A percentile compares a stretch with the other conserved stretches of the same genome.
phyloP scores from a whole-genome alignment of 2,329 filamentous ascomycete genomes.

The Saccharata proteae region DNA sequence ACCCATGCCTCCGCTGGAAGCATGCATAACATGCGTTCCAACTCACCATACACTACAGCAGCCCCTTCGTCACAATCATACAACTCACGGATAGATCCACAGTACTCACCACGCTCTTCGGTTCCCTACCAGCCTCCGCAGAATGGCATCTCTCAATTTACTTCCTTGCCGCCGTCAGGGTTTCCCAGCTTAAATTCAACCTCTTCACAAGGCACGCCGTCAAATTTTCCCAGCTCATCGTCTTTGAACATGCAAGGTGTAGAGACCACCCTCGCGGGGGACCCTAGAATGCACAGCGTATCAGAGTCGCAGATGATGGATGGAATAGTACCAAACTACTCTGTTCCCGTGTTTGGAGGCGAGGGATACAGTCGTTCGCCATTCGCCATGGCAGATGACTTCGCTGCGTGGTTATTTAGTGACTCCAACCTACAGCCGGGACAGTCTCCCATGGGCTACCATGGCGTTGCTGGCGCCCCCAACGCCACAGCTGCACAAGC shows the following conservation, averaged over 20 bases:
- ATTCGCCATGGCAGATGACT: conserved; percentile 78
- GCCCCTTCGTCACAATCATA: conserved; percentile 35
- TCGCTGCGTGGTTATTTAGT: conserved; percentile 75
- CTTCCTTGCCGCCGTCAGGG: conserved; percentile 47
- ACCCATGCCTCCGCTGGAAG: conserved; percentile 18
- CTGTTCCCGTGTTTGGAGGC: conserved; percentile 77
- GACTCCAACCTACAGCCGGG: conserved; percentile 40
- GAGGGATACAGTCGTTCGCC: conserved; percentile 79
- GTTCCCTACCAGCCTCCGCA: conserved; percentile 46
- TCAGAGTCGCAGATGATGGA: conserved; percentile 28
- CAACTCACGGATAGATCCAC: conserved; percentile 32
- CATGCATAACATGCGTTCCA: conserved; percentile 14
- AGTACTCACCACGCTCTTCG: conserved; percentile 20
- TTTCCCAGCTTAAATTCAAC: conserved; percentile 26
- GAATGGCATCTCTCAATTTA: conserved; percentile 49
- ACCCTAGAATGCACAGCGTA: conserved; percentile 21
- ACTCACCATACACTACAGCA: conserved; percentile 23
- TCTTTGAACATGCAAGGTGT: conserved; percentile 21
- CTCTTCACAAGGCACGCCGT: conserved; percentile 12
- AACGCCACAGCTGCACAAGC: conserved; percentile 27
- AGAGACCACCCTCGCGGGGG: conserved; percentile 23
- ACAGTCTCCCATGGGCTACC: conserved; percentile 26
- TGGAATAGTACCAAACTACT: conserved; percentile 40
- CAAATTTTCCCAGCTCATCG: conserved; percentile 2
- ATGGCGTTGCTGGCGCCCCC: conserved; percentile 18